Conservation (phyloP, 352 stramenopile species). For the Plasmopara muralis region DNA sequence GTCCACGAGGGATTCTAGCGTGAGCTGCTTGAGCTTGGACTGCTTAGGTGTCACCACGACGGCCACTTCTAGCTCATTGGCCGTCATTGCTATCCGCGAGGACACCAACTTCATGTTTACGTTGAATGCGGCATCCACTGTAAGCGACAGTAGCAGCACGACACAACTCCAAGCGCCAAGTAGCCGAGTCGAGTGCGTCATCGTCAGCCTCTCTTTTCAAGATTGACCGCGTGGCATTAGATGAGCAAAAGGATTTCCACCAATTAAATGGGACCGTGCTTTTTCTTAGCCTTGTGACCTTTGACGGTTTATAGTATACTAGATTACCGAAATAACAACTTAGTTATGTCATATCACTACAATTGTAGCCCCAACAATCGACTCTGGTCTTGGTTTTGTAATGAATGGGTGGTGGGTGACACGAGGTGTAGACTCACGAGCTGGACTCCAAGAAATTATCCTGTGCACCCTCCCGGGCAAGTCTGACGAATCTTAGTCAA, state of each 20-base stretch:
- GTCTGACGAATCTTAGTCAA: too few relatives aligned
- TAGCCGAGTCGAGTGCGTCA: slow-evolving; percentile 19
- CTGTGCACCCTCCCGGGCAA: too few relatives aligned
- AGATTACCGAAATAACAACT: too few relatives aligned
- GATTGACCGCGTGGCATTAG: slow-evolving; percentile 26
- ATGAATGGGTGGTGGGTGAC: too few relatives aligned
- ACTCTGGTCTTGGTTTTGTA: too few relatives aligned
- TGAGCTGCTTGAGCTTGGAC: slow-evolving; percentile 43
- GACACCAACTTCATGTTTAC: slow-evolving; percentile 40
- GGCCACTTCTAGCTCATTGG: slow-evolving; percentile 38
- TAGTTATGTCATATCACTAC: too few relatives aligned
- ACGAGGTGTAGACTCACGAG: too few relatives aligned
- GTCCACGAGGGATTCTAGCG: slow-evolving; percentile 65
- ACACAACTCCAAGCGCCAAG: slow-evolving; percentile 19
- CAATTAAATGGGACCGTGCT: background rate
- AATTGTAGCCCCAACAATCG: too few relatives aligned
- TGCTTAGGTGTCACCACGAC: slow-evolving; percentile 53
- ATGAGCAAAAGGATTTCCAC: slow-evolving; percentile 5
- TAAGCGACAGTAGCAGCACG: slow-evolving; percentile 23
- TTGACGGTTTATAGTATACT: too few relatives aligned
- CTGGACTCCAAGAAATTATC: too few relatives aligned
- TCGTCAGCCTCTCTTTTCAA: slow-evolving; percentile 16
- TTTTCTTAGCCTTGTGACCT: background rate
- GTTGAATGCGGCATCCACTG: slow-evolving; percentile 24
- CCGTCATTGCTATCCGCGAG: slow-evolving; percentile 39